Base-by-base conservation (phyloP, 768 basidiomycete genomes). In the Trametes villosa region DNA sequence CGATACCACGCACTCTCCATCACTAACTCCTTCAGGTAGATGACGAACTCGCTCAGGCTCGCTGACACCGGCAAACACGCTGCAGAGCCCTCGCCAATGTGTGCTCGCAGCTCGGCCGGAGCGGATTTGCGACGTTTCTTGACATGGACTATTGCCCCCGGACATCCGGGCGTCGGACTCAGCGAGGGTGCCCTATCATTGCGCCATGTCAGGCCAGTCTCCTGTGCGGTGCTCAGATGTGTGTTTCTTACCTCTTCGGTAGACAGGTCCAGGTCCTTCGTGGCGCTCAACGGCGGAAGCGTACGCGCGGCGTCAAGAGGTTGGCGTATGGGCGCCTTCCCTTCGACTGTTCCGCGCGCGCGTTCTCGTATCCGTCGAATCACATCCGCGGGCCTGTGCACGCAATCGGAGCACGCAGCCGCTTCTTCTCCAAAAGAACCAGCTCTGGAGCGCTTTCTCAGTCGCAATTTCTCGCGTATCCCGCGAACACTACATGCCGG, bases 101-200 rank as follows among this genome's bases (percentile, higher is more conserved):
- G 4, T 4, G 22, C 20, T 45, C 13, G 20, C 9, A 6, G 42
- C n/a, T 22, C 42, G 5, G n/a, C n/a, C n/a, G n/a, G 48, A 34
- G 17, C 45, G 48, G 29, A 15, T 38, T 24, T 38, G 26, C n/a
- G 34, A 48, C 55, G 24, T 27, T 17, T 9, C 33, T 20, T 20
- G 31, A 33, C 48, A 27, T 5, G 24, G 20, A 1, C 15, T 24
- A 30, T 30, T 26, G 29, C 15, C 5, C 15, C 40, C 36, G 46
- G 40, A 49, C 15, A 18, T 54, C 59, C 59, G 59, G 53, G 41
- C 29, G 45, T 42, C 59, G 59, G 59, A 34, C 34, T 20, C 26
- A 4, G 7, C 48, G 36, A 33, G 52, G 40, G 11, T 26, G 45
- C 24, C 34, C 24, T 60, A 48, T 34, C 49, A 31, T 30, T n/a